Evolutionary conservation across 2,329 filamentous ascomycete species (phyloP), one percentile per base, ranked within the genome.

Genomic region (Aspergillus novofumigatus): DNA sequence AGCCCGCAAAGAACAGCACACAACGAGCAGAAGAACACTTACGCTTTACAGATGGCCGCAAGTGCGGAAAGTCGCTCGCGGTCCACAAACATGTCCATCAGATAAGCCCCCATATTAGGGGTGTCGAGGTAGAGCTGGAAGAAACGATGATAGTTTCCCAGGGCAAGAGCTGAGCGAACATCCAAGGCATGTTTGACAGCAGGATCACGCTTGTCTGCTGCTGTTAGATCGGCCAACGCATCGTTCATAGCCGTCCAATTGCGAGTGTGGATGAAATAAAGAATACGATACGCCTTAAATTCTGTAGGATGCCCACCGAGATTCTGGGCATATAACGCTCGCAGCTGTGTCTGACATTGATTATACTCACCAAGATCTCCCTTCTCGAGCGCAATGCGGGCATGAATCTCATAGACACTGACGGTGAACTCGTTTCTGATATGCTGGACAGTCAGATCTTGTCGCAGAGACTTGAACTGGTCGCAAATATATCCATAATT

Each of bases 281-380:
- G 83, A 78, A 99, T 97, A 85, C 94, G 93, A 82, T 99, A 99
- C 63, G 93, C 94, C 85, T 94, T 94, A 80, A 99, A 99, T 78
- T 99, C 94, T 79, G 90, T 87, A 72, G 90, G 86, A 76, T 92
- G 92, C 69, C 93, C 94, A 72, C 91, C 91, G 73, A 96, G 80
- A 65, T 90, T 89, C 79, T 91, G 85, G 75, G 86, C 85, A 78
- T 99, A 97, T 69, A 99, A 81, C 64, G 89, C 91, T 76, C 91
- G 91, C 72, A 99, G 83, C 80, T 99, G 94, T 70, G 94, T 97
- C 81, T 99, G 94, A 78, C 94, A 99, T 84, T 99, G 94, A 81
- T 99, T 99, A 94, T 99, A 99, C 94, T 99, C 94, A 99, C 94
- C 93, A 81, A 97, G 86, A 82, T 99, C 94, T 78, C 90, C 92